Percentiles rank a stretch among this genome's conserved stretches.
phyloP scores from a whole-genome alignment of 768 basidiomycete species.

The Boletus bicolor region DNA sequence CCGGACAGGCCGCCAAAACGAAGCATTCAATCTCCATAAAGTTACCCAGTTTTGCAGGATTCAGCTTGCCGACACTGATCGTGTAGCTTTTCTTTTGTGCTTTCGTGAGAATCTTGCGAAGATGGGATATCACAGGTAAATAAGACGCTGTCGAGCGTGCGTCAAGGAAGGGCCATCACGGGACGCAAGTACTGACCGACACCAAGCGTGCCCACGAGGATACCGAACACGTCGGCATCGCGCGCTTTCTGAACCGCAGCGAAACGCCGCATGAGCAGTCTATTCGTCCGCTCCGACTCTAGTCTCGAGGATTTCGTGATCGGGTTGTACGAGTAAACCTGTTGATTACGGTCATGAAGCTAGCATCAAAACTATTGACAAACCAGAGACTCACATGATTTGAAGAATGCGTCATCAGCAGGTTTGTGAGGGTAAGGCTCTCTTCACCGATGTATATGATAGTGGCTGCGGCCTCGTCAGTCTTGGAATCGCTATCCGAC shows the following conservation, averaged over 20 bases:
- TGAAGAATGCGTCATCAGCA: conserved; percentile 77
- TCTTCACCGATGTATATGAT: conserved; percentile 75
- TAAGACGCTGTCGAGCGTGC: conserved; percentile 59
- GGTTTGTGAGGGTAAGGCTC: conserved; percentile 74
- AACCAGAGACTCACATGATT: conserved; percentile 45
- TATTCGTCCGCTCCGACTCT: conserved; percentile 72
- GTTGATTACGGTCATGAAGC: not conserved
- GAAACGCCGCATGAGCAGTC: conserved; percentile 86
- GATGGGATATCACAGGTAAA: conserved; percentile 75
- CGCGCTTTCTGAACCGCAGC: conserved; percentile 82
- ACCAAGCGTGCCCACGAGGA: conserved; percentile 91
- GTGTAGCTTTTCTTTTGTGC: conserved; percentile 91
- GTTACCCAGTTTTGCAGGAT: conserved; percentile 92
- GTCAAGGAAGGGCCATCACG: not conserved
- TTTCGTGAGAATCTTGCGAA: conserved; percentile 65
- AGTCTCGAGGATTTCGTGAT: conserved; percentile 40
- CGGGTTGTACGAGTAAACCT: conserved; percentile 84
- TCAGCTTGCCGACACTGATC: conserved; percentile 91
- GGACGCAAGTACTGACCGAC: conserved; percentile 51
- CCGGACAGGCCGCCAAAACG: conserved; percentile 90
- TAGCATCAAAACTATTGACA: not conserved
- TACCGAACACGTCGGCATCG: conserved; percentile 92
- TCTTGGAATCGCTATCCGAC: not conserved
- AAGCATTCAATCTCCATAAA: conserved; percentile 97
- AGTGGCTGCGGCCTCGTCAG: conserved; percentile 1